phyloP scores from a whole-genome alignment of 352 stramenopile species.

The Halophytophthora polymorphica region DNA sequence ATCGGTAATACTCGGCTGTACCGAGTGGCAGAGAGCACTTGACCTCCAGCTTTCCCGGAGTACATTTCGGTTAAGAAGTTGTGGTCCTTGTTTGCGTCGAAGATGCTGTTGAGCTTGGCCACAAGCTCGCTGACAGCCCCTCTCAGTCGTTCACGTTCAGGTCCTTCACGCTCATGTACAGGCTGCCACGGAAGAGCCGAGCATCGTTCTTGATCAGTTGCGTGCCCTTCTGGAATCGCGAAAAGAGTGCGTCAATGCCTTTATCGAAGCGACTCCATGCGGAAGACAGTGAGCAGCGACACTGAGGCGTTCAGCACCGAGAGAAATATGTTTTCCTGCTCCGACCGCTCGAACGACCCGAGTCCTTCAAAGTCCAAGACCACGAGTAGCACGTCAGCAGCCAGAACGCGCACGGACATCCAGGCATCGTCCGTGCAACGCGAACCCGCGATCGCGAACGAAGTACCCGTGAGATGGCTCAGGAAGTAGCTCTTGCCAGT shows the following conservation, averaged over 20 bases:
- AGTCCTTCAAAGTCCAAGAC: slow-evolving; percentile 77
- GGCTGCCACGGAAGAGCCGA: slow-evolving; percentile 43
- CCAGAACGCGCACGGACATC: slow-evolving; percentile 31
- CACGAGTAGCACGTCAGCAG: slow-evolving; percentile 42
- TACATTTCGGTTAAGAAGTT: slow-evolving; percentile 77
- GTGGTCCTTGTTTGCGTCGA: slow-evolving; percentile 39
- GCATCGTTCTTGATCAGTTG: slow-evolving; percentile 55
- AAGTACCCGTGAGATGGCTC: slow-evolving; percentile 63
- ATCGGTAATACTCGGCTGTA: slow-evolving; percentile 52
- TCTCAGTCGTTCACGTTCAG: slow-evolving; percentile 59
- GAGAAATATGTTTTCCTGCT: slow-evolving; percentile 74
- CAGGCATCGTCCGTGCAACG: slow-evolving; percentile 36
- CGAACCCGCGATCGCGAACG: slow-evolving; percentile 50
- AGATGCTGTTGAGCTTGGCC: slow-evolving; percentile 36
- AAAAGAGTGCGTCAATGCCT: slow-evolving; percentile 61
- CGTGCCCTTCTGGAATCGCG: slow-evolving; percentile 59
- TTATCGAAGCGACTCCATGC: slow-evolving; percentile 79
- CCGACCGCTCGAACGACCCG: slow-evolving; percentile 64
- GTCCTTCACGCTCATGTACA: slow-evolving; percentile 69
- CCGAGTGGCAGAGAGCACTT: slow-evolving; percentile 68
- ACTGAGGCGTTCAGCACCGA: slow-evolving; percentile 70
- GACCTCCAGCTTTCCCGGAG: slow-evolving; percentile 43
- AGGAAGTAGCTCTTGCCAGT: slow-evolving; percentile 77
- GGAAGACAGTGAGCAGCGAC: slow-evolving; percentile 68
- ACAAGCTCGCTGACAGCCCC: slow-evolving; percentile 48